Evolutionary conservation across 148 eudicot genomes (phyloP).

Genomic region (Tetragonia tetragonoides): DNA sequence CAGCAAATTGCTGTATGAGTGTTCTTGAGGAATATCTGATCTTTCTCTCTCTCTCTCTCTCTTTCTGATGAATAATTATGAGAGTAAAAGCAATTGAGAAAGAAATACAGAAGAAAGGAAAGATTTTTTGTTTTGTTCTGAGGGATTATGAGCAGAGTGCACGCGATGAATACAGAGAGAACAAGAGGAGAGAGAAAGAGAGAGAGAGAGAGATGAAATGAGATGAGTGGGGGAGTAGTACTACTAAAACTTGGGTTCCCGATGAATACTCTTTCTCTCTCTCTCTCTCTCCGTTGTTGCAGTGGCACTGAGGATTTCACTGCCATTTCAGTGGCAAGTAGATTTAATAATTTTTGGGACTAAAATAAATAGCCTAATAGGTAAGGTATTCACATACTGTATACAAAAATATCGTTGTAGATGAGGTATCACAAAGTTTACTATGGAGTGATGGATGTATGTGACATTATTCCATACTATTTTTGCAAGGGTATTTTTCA

Average conservation of each 20-base stretch:
- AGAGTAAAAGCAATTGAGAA: slow-evolving; percentile 13
- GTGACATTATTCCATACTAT: no score
- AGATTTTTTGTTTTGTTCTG: slow-evolving; percentile 13
- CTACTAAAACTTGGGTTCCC: slow-evolving; percentile 27
- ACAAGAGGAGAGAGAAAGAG: not conserved
- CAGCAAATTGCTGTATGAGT: not conserved
- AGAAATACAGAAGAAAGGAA: not conserved
- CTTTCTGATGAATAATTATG: not conserved
- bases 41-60: not conserved
- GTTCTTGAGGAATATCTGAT: not conserved
- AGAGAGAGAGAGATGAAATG: not conserved
- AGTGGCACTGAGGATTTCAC: slow-evolving; percentile 35
- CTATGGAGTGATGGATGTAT: no score
- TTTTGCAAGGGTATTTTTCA: no score
- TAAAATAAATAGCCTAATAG: not conserved
- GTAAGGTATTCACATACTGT: not conserved
- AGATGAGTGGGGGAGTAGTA: not conserved
- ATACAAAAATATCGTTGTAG: not conserved
- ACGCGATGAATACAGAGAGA: slow-evolving; percentile 32
- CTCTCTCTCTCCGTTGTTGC: slow-evolving; percentile 15
- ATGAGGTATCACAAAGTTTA: no score
- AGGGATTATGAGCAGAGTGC: slow-evolving; percentile 26
- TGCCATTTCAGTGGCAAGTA: slow-evolving; percentile 12
- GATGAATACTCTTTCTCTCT: not conserved
- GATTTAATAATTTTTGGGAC: not conserved